These are phyloP conservation scores for Lentinula boryana DNA, from an alignment of 768 basidiomycete species.

Conservation along the genomic window DNA sequence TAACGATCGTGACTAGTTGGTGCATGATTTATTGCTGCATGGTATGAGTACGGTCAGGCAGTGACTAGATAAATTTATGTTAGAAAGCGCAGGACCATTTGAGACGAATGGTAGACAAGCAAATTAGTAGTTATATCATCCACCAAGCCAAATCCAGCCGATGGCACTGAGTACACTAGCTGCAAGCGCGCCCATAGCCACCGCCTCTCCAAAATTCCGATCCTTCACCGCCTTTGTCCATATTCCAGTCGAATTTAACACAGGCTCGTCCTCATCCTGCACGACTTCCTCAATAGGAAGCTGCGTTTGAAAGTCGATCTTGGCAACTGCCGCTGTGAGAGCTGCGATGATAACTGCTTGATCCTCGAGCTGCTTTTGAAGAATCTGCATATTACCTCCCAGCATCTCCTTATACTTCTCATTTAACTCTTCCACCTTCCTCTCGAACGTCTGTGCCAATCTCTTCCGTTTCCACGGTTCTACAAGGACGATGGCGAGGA, in stretches of 20 bases:
- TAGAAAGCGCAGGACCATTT: no score
- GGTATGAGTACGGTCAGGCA: no score
- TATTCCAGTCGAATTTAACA: not conserved
- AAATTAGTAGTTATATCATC: not conserved
- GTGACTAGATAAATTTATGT: no score
- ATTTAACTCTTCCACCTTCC: constrained; percentile 65
- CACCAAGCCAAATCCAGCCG: constrained; percentile 7
- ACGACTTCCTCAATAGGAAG: not conserved
- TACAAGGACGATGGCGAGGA: constrained; percentile 83
- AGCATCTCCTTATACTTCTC: constrained; percentile 46
- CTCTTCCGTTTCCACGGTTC: constrained; percentile 94
- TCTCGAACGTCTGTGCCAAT: constrained; percentile 86
- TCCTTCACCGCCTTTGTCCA: constrained; percentile 6
- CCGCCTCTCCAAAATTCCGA: constrained; percentile 7
- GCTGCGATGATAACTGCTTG: constrained; percentile 31
- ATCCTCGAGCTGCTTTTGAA: constrained; percentile 41
- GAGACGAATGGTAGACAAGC: no score
- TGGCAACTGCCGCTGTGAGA: not conserved
- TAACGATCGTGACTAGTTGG: no score
- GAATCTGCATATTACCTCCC: constrained; percentile 39
- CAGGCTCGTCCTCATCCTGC: constrained; percentile 1
- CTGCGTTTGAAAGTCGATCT: not conserved
- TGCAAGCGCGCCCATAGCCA: constrained; percentile 5
- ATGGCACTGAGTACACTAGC: constrained; percentile 7
- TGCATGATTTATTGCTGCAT: no score